Percentiles rank a stretch among this genome's conserved stretches.
Conservation (phyloP, 1,139 yeast genomes). For the Geotrichum bryndzae region DNA sequence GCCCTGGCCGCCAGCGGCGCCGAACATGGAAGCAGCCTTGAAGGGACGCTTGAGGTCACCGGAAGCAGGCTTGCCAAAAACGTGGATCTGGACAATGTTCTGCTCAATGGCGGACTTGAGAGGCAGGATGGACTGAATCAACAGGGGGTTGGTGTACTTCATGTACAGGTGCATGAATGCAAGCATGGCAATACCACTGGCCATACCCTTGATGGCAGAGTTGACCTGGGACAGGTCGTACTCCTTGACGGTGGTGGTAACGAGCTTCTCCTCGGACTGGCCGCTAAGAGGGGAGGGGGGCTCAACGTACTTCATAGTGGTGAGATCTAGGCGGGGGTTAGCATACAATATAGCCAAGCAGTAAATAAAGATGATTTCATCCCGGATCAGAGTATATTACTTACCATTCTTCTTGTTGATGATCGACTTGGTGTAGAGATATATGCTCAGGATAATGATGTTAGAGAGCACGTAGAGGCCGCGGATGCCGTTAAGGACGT, state of each 20-base stretch:
- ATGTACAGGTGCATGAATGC: conserved; percentile 96
- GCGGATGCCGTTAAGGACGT: conserved; percentile 70
- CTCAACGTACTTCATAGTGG: conserved; percentile 85
- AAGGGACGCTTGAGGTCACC: conserved; percentile 98
- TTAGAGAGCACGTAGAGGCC: conserved; percentile 65
- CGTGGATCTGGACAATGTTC: conserved; percentile 86
- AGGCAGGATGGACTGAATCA: conserved; percentile 90
- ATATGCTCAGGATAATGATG: conserved; percentile 56
- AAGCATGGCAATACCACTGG: conserved; percentile 95
- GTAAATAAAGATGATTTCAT: neutral
- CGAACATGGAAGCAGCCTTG: conserved; percentile 78
- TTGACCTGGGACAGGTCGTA: conserved; percentile 87
- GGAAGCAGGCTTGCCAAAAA: conserved; percentile 73
- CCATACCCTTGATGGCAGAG: conserved; percentile 68
- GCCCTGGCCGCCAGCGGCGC: conserved; percentile 57
- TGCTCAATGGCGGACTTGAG: conserved; percentile 85
- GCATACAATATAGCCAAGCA: neutral
- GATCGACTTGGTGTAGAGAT: conserved; percentile 54
- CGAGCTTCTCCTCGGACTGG: conserved; percentile 63
- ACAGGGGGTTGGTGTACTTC: conserved; percentile 95
- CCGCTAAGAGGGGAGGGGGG: conserved; percentile 80
- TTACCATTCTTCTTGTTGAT: conserved; percentile 66
- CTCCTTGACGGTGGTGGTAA: conserved; percentile 87
- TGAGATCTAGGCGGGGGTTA: conserved; percentile 44
- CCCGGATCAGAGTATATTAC: conserved; percentile 11